Conservation (phyloP, 768 basidiomycete species). For the Suillus sp. region DNA sequence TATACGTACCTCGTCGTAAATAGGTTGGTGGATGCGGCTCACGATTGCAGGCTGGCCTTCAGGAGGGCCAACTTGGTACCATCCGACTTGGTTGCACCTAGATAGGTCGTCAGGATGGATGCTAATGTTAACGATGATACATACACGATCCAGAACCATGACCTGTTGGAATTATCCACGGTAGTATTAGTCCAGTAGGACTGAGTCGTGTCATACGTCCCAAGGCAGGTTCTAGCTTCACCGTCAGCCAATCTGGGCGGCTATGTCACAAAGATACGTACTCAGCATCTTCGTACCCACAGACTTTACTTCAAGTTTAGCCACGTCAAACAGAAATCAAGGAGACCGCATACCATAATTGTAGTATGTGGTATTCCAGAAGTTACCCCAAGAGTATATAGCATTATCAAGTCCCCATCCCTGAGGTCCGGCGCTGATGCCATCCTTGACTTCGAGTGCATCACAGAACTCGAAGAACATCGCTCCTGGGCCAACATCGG, state of each 20-base stretch:
- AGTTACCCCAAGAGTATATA: constrained; percentile 59
- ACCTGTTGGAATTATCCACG: constrained; percentile 56
- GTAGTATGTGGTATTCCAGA: constrained; percentile 56
- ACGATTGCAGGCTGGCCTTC: constrained; percentile 35
- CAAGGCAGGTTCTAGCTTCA: constrained; percentile 45
- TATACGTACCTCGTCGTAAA: constrained; percentile 28
- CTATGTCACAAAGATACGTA: constrained; percentile 33
- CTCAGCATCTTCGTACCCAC: constrained; percentile 48
- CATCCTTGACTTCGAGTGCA: constrained; percentile 41
- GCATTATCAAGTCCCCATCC: constrained; percentile 70
- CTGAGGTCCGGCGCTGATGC: constrained; percentile 40
- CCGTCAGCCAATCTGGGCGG: constrained; percentile 25
- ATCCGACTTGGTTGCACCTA: constrained; percentile 75
- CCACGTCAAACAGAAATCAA: not conserved
- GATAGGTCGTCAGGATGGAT: constrained; percentile 1
- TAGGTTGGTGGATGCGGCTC: constrained; percentile 34
- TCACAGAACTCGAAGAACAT: constrained; percentile 44
- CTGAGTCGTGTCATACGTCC: constrained; percentile 41
- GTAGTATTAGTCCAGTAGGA: constrained; percentile 54
- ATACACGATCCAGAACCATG: constrained; percentile 75
- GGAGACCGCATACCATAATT: constrained; percentile 38
- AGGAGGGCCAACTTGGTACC: constrained; percentile 42
- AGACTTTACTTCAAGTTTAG: constrained; percentile 43
- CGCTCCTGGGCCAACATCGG: constrained; percentile 43
- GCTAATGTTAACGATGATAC: constrained; percentile 16